phyloP scores from a whole-genome alignment of 805 yeast genomes.

The Isabelozyma gotoi region DNA sequence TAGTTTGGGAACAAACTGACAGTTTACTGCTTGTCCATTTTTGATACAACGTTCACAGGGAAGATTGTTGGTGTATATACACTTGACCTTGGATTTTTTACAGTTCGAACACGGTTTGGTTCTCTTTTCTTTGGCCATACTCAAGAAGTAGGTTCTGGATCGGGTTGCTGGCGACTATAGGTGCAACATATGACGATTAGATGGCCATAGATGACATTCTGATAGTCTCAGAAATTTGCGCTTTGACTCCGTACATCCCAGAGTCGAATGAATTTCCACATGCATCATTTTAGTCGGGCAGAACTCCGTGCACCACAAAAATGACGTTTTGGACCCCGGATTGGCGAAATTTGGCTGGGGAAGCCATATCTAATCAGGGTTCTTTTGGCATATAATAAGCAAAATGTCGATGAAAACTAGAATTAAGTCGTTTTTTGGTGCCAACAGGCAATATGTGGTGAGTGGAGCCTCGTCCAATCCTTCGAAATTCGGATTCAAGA shows the following conservation, averaged over 20 bases:
- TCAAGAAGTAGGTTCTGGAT: not conserved
- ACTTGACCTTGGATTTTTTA: constrained; percentile 61
- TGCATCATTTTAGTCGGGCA: not conserved
- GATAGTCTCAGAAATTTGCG: too few relatives aligned
- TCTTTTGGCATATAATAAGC: constrained; percentile 1
- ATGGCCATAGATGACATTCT: not conserved
- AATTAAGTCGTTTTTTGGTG: constrained; percentile 49
- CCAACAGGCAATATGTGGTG: constrained; percentile 56
- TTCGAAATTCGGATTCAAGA: constrained; percentile 67
- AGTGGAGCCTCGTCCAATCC: constrained; percentile 71
- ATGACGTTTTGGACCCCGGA: constrained; percentile 1
- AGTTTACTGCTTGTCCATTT: constrained; percentile 43
- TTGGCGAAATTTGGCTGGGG: not conserved
- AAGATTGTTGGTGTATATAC: constrained; percentile 46
- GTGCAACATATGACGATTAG: not conserved
- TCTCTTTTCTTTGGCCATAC: constrained; percentile 38
- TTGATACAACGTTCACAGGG: constrained; percentile 61
- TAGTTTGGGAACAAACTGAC: constrained; percentile 56
- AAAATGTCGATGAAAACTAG: constrained; percentile 37
- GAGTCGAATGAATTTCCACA: not conserved
- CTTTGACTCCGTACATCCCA: too few relatives aligned
- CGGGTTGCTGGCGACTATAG: not conserved
- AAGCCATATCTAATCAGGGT: not conserved
- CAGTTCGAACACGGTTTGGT: constrained; percentile 66
- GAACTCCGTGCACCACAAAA: too few relatives aligned